These are phyloP conservation scores for Aspergillus brasiliensis DNA, from an alignment of 2,329 filamentous ascomycete species.

Conservation along the genomic window DNA sequence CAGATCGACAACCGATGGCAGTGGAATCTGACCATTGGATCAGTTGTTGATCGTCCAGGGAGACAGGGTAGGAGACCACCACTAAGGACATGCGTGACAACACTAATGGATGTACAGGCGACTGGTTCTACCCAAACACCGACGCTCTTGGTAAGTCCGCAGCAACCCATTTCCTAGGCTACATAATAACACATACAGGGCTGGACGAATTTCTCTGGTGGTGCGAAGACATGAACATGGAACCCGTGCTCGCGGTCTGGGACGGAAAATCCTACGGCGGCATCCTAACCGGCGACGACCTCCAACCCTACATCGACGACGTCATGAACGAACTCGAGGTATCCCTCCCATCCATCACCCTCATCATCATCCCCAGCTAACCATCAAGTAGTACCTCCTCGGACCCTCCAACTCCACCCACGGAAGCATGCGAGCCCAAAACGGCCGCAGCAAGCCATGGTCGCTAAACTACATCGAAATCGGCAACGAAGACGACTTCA, in stretches of 20 bases:
- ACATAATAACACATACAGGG: neutral
- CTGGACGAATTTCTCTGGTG: slow-evolving; percentile 62
- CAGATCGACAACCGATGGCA: slow-evolving; percentile 36
- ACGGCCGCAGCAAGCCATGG: slow-evolving; percentile 64
- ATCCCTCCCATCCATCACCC: neutral
- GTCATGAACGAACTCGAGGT: slow-evolving; percentile 63
- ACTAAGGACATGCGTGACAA: neutral
- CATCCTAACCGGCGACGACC: slow-evolving; percentile 51
- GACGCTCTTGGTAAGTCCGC: slow-evolving; percentile 56
- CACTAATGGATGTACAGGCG: slow-evolving; percentile 20
- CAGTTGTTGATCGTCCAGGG: slow-evolving; percentile 52
- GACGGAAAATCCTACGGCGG: slow-evolving; percentile 57
- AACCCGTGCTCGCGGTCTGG: slow-evolving; percentile 60
- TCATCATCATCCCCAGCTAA: neutral
- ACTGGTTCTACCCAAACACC: slow-evolving; percentile 65
- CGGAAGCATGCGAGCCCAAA: slow-evolving; percentile 58
- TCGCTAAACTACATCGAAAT: slow-evolving; percentile 63
- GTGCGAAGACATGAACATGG: slow-evolving; percentile 62
- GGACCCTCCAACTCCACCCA: slow-evolving; percentile 57
- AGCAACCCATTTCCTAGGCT: too few species aligned
- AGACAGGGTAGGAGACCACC: slow-evolving; percentile 41
- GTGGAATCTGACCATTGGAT: slow-evolving; percentile 49
- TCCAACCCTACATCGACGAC: slow-evolving; percentile 60
- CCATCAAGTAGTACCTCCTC: slow-evolving; percentile 55
- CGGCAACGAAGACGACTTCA: slow-evolving; percentile 68